Evolutionary conservation across 2,329 filamentous ascomycete genomes (phyloP).

Genomic region (Monosporascus ibericus): DNA sequence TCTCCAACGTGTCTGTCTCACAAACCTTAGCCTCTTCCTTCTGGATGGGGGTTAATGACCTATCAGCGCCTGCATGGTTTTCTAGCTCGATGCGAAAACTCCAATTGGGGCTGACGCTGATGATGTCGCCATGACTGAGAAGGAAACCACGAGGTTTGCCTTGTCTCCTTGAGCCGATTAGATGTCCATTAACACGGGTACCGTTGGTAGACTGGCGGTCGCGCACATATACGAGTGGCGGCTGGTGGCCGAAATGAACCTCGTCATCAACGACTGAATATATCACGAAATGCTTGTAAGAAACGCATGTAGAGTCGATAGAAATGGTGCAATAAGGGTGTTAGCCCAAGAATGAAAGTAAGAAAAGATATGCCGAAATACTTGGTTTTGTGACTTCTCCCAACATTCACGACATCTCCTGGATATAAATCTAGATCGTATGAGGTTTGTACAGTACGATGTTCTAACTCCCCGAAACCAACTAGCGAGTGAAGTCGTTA

Average conservation of each 20-base stretch:
- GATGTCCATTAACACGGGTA: constrained; percentile 42
- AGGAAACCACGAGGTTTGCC: constrained; percentile 37
- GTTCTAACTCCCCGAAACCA: constrained; percentile 1
- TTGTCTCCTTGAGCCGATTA: constrained; percentile 34
- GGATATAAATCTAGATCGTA: constrained; percentile 12
- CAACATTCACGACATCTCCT: constrained; percentile 8
- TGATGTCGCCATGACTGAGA: constrained; percentile 43
- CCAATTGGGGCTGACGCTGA: constrained; percentile 33
- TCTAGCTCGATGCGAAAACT: constrained; percentile 29
- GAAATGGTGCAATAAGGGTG: constrained; percentile 27
- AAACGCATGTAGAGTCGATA: constrained; percentile 38
- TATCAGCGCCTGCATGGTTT: background rate
- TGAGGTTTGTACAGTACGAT: constrained; percentile 1
- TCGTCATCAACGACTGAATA: constrained; percentile 48
- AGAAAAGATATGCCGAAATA: constrained; percentile 2
- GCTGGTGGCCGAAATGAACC: constrained; percentile 16
- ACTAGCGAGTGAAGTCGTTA: constrained; percentile 4
- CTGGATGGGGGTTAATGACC: constrained; percentile 19
- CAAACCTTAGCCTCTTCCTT: constrained; percentile 30
- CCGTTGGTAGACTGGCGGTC: constrained; percentile 50
- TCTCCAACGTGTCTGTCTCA: background rate
- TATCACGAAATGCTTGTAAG: constrained; percentile 48
- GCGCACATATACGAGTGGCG: constrained; percentile 46
- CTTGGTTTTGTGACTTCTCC: constrained; percentile 13
- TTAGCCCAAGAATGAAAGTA: constrained; percentile 1